A percentile compares a stretch with the other conserved stretches of the same genome.
Conservation (phyloP, 306 rosid species). For the Hippophae rhamnoides region DNA sequence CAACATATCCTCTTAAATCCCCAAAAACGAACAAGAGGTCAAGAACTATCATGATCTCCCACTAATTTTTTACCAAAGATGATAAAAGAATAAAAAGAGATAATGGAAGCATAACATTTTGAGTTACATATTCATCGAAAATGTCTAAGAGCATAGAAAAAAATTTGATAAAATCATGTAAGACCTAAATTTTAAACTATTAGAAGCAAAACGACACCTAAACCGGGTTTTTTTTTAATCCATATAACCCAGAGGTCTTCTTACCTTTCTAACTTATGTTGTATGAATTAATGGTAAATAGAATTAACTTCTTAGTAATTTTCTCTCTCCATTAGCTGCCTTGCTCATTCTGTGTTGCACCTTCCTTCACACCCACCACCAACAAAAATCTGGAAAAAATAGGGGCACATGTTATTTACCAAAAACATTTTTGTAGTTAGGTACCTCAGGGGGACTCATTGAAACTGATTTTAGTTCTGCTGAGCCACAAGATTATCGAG, state of each 20-base stretch:
- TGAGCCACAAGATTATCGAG: constrained; percentile 65
- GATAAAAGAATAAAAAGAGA: constrained; percentile 28
- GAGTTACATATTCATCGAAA: constrained; percentile 26
- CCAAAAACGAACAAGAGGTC: constrained; percentile 51
- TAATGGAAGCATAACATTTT: constrained; percentile 23
- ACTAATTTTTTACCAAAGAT: constrained; percentile 17
- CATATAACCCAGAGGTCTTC: constrained; percentile 27
- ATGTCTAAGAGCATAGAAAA: constrained; percentile 26
- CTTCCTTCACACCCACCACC: constrained; percentile 19
- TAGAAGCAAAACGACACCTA: constrained; percentile 34
- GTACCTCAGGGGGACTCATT: constrained; percentile 29
- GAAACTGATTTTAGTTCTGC: constrained; percentile 36
- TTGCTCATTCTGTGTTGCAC: constrained; percentile 19
- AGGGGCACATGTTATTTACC: constrained; percentile 33
- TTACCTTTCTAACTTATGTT: constrained; percentile 21
- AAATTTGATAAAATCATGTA: constrained; percentile 31
- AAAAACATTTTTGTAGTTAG: constrained; percentile 26
- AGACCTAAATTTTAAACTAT: constrained; percentile 41
- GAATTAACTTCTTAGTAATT: constrained; percentile 23
- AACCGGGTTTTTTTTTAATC: constrained; percentile 18
- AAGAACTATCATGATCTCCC: constrained; percentile 32
- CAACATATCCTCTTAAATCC: constrained; percentile 31
- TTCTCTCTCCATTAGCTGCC: constrained; percentile 10
- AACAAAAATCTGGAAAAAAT: constrained; percentile 32
- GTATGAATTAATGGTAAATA: constrained; percentile 28